Evolutionary conservation across 2,329 filamentous ascomycete species (phyloP).

Genomic region (Claviceps africana): DNA sequence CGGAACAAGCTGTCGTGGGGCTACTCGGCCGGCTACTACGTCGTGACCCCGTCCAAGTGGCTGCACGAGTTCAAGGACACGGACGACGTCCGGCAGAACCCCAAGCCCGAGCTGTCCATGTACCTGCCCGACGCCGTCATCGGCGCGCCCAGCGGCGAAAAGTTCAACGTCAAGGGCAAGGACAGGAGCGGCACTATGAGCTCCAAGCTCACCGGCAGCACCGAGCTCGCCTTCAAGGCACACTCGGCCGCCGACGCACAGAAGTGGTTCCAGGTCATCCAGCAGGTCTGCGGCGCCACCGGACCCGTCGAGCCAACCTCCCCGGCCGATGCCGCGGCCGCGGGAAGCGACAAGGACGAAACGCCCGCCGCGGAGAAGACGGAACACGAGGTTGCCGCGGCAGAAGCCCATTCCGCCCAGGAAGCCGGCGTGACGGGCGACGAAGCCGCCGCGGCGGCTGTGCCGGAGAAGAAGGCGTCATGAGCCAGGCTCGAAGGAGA

Average conservation of each 20-base stretch:
- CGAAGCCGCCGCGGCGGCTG: conserved; percentile 7
- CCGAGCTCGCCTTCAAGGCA: conserved; percentile 80
- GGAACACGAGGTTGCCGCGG: conserved; percentile 10
- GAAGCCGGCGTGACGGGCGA: conserved; percentile 31
- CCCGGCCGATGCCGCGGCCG: background rate
- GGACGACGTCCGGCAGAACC: conserved; percentile 57
- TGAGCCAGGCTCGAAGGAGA: no score
- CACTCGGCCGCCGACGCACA: conserved; percentile 65
- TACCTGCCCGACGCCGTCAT: conserved; percentile 85
- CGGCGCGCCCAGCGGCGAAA: conserved; percentile 56
- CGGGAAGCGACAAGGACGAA: conserved; percentile 4
- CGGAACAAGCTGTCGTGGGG: conserved; percentile 69
- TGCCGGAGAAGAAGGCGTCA: conserved; percentile 3
- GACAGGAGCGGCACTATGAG: conserved; percentile 70
- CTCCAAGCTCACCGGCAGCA: conserved; percentile 64
- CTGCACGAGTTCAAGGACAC: conserved; percentile 94
- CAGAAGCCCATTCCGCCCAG: conserved; percentile 24
- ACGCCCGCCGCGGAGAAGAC: conserved; percentile 9
- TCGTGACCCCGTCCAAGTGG: conserved; percentile 75
- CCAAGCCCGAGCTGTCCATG: conserved; percentile 72
- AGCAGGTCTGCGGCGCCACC: conserved; percentile 40
- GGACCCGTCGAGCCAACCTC: conserved; percentile 22
- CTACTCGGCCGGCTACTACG: conserved; percentile 74
- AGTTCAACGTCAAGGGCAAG: conserved; percentile 93
- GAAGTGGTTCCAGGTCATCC: conserved; percentile 72